Evolutionary conservation across 2,329 filamentous ascomycete genomes (phyloP).

Genomic region (Pseudonectria buxi): DNA sequence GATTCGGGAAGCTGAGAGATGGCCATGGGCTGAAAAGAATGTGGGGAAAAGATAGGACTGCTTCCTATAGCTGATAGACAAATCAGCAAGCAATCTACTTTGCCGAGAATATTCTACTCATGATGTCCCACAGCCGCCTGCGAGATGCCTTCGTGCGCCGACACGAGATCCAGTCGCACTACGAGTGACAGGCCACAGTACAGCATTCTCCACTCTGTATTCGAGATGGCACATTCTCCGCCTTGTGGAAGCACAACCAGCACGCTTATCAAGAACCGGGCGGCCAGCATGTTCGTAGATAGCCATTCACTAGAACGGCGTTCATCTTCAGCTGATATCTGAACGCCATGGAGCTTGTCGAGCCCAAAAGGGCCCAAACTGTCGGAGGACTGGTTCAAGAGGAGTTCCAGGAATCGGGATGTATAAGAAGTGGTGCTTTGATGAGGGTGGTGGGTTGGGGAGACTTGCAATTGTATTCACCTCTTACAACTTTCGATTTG

Average conservation of each 20-base stretch:
- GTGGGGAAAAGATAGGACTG: too few species aligned
- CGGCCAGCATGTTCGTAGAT: slow-evolving; percentile 24
- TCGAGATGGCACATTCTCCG: slow-evolving; percentile 22
- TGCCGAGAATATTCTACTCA: too few species aligned
- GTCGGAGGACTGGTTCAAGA: slow-evolving; percentile 23
- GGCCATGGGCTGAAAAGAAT: too few species aligned
- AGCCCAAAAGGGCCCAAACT: slow-evolving; percentile 21
- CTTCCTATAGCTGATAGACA: too few species aligned
- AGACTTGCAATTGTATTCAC: accelerated
- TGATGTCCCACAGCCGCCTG: too few species aligned
- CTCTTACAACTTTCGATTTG: slow-evolving; percentile 25
- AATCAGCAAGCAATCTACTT: too few species aligned
- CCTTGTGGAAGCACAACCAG: slow-evolving; percentile 21
- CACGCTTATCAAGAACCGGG: slow-evolving; percentile 23
- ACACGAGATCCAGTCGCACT: slow-evolving; percentile 25
- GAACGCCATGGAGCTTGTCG: slow-evolving; percentile 16
- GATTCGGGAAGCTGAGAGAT: too few species aligned
- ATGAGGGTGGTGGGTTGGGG: neutral
- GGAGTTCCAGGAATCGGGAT: slow-evolving; percentile 23
- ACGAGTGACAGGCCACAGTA: slow-evolving; percentile 25
- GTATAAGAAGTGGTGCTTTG: slow-evolving; percentile 20
- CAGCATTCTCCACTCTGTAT: slow-evolving; percentile 26
- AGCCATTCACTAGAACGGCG: slow-evolving; percentile 20
- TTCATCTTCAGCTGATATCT: slow-evolving; percentile 7
- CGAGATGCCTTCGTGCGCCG: slow-evolving; percentile 17